Evolutionary conservation across 768 basidiomycete species (phyloP), one percentile per base, ranked within the genome.

Genomic region (Hypholoma sublateritium): DNA sequence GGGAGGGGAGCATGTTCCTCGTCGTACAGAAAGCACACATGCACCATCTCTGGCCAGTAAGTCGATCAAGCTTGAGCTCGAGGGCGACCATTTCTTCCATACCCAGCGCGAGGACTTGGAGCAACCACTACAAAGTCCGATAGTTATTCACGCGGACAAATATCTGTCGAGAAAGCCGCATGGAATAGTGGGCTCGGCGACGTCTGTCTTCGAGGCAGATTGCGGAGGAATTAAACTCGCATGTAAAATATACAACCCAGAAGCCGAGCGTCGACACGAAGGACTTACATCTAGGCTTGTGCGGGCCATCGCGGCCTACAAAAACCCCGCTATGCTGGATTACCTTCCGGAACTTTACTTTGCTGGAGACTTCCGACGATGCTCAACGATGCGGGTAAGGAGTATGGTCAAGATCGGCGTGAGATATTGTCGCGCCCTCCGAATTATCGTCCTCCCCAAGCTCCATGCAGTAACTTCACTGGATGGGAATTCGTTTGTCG

Each of bases 181-280:
- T 9, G 5, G 28, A 7, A 32, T 32, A 32, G 5, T 32, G 28
- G 28, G 28, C 28, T 32, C 28, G 5, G 28, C 28, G 6, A 32
- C 41, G 14, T 42, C 41, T 21, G 21, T n/a, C 41, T 13, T 28
- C 13, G 13, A 28, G 5, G 13, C n/a, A 6, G 22, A 21, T 32
- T 25, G 32, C 2, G 9, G 17, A 16, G 4, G n/a, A 4, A 34
- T 28, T 1, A 14, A 14, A 3, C 52, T 60, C 55, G 56, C 53
- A 2, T 51, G 49, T 50, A 58, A 61, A 44, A 43, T 61, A 14
- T 55, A 41, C 24, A 42, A 55, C 34, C 60, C 60, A 0, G 56
- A 58, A 24, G 35, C 41, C 25, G 42, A 58, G 32, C 53, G 43
- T 1, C 48, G 37, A 7, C 34, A 54, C 12, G 60, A 61, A 49